These are phyloP conservation scores for Metschnikowia lunata DNA, from an alignment of 805 yeast species.

Conservation along the genomic window DNA sequence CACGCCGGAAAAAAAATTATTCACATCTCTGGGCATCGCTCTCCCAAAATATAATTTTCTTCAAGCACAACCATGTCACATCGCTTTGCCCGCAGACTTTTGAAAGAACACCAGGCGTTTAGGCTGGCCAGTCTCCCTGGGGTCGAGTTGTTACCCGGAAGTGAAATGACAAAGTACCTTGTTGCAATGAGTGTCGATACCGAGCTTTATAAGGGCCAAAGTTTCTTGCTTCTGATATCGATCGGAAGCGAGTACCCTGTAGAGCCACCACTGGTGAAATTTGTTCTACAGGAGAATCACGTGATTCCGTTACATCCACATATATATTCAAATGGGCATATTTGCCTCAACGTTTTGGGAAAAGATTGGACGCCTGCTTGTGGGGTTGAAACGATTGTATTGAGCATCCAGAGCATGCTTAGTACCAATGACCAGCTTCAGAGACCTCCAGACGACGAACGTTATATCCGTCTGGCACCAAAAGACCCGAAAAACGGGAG, in stretches of 20 bases:
- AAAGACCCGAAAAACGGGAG: slow-evolving; percentile 47
- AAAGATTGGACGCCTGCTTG: slow-evolving; percentile 67
- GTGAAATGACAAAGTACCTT: slow-evolving; percentile 9
- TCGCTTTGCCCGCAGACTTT: slow-evolving; percentile 14
- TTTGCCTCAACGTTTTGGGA: slow-evolving; percentile 65
- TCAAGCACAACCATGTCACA: slow-evolving; percentile 9
- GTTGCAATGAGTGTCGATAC: slow-evolving; percentile 9
- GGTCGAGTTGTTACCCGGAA: slow-evolving; percentile 8
- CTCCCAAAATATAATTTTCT: too few relatives aligned
- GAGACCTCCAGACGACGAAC: slow-evolving; percentile 55
- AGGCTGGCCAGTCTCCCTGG: slow-evolving; percentile 6
- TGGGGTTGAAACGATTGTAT: slow-evolving; percentile 41
- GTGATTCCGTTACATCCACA: slow-evolving; percentile 71
- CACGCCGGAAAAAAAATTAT: too few relatives aligned
- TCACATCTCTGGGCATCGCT: too few relatives aligned
- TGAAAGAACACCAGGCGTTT: slow-evolving; percentile 13
- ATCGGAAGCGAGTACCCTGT: slow-evolving; percentile 15
- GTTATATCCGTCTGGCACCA: slow-evolving; percentile 52
- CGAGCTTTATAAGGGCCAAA: slow-evolving; percentile 9
- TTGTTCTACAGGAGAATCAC: slow-evolving; percentile 1
- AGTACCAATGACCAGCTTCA: slow-evolving; percentile 42
- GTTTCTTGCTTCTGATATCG: slow-evolving; percentile 6
- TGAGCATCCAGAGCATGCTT: slow-evolving; percentile 66
- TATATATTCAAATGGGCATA: slow-evolving; percentile 71
- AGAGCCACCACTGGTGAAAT: slow-evolving; percentile 16